Base-by-base conservation (phyloP, 2,329 filamentous ascomycete genomes). In the Fonsecaea multimorphosa region DNA sequence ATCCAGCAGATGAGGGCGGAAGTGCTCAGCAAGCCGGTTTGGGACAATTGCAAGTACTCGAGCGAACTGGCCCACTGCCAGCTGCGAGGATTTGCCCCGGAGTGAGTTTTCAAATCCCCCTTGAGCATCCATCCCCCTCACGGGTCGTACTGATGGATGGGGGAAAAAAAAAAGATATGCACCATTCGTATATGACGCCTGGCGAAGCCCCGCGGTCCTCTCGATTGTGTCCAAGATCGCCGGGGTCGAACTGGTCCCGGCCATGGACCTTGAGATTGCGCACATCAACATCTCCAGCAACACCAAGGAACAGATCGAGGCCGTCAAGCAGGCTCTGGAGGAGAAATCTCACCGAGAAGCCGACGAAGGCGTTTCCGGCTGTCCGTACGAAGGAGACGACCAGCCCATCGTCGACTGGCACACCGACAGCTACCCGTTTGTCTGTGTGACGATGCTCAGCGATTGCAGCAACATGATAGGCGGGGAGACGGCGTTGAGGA, bases 401-500 rank as follows among this genome's bases (percentile, higher is more conserved):
- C 40, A 60, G 9, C 74, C 79, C n/a, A 76, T 79, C 36, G 77
- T 80, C 63, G 76, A 78, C 57, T 85, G 83, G 83, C 82, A 85
- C 73, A 78, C 78, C 70, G 83, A 85, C 69, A 80, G 78, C 56
- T 82, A 82, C 68, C 82, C 83, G 1, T 84, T 83, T 64, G 82
- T 84, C 27, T 84, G 82, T 68, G 82, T 84, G 27, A 73, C 82
- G 3, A 85, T 84, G 83, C 77, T 84, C 67, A 81, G 78, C 36
- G 82, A 84, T 68, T 78, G 79, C 31, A 77, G 76, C 29, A 72
- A 75, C 52, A 85, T 84, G 83, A 71, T 78, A 36, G 83, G 82
- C 32, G 83, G 82, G 58, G 87, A 86, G 68, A 91, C 85, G 11
- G 88, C 85, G n/a, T 79, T 82, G 56, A 88, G 83, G 64, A 90